A percentile compares a stretch with the other conserved stretches of the same genome.
phyloP scores from a whole-genome alignment of 805 yeast genomes.

The Monosporozyma aerobia region DNA sequence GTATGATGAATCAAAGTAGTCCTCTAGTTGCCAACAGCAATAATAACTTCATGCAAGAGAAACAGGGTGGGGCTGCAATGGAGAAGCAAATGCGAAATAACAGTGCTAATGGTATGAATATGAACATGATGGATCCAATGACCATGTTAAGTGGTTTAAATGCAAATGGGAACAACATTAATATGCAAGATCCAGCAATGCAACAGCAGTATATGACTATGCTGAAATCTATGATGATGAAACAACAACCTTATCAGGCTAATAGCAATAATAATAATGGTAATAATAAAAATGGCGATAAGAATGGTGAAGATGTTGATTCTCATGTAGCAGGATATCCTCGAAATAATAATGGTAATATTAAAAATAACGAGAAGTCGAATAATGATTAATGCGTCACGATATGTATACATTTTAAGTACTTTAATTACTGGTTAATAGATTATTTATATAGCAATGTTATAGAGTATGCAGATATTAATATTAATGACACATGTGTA shows the following conservation, averaged over 20 bases:
- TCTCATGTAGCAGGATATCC: not conserved
- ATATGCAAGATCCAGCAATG: not conserved
- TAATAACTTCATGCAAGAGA: not conserved
- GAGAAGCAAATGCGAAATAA: not conserved
- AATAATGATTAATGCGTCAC: not conserved
- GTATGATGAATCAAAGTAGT: not conserved
- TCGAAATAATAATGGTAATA: not conserved
- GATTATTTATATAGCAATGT: not conserved
- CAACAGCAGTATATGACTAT: not conserved
- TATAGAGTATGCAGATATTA: not conserved
- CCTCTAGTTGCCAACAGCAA: not conserved
- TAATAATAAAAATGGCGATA: not conserved
- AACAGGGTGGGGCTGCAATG: not conserved
- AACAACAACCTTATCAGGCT: not conserved
- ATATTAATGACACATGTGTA: not conserved
- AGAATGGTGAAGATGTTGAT: not conserved
- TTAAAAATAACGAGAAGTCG: not conserved
- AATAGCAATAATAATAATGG: not conserved
- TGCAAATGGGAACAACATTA: not conserved
- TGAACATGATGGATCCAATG: not conserved
- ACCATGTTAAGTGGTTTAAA: not conserved
- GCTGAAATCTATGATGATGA: not conserved
- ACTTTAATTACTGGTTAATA: not conserved
- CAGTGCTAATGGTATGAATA: not conserved
- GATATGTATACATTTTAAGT: not conserved